Conservation (phyloP, 2,329 filamentous ascomycete genomes). For the Cladosporium oxysporum region DNA sequence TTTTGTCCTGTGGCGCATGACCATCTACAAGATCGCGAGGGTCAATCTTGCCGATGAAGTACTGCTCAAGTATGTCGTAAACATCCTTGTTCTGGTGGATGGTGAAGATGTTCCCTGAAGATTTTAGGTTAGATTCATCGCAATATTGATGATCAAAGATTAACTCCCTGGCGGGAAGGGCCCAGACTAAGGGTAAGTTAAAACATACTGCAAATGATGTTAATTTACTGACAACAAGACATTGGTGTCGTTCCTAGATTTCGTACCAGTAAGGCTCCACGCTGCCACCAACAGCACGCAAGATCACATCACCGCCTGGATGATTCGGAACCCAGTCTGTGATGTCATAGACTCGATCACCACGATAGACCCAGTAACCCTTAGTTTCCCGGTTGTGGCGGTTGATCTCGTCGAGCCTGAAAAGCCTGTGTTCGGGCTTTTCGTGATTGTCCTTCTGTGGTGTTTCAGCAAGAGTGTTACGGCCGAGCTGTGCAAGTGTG, state of each 20-base stretch:
- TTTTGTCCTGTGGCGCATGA: conserved; percentile 50
- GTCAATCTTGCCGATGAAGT: conserved; percentile 64
- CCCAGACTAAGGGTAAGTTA: too few relatives aligned
- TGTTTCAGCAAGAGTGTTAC: neutral
- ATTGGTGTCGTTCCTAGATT: neutral
- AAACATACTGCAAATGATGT: too few relatives aligned
- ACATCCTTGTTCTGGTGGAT: conserved; percentile 69
- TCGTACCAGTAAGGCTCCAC: conserved; percentile 65
- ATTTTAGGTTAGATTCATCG: too few relatives aligned
- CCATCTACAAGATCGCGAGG: conserved; percentile 57
- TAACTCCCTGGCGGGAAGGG: too few relatives aligned
- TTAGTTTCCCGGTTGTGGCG: conserved; percentile 45
- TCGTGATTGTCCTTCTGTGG: conserved; percentile 2
- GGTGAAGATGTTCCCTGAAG: conserved; percentile 58
- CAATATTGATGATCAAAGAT: neutral
- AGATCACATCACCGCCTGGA: conserved; percentile 68
- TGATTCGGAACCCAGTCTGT: conserved; percentile 68
- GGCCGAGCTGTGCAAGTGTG: neutral
- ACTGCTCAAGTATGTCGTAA: conserved; percentile 65
- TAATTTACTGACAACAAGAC: neutral
- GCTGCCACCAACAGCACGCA: conserved; percentile 64
- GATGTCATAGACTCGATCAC: conserved; percentile 68
- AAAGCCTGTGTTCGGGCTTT: conserved; percentile 6
- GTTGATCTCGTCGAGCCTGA: conserved; percentile 35
- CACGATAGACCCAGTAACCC: conserved; percentile 64